Percentiles rank a stretch among this genome's conserved stretches.
phyloP scores from a whole-genome alignment of 768 basidiomycete species.

The Mycena amicta region DNA sequence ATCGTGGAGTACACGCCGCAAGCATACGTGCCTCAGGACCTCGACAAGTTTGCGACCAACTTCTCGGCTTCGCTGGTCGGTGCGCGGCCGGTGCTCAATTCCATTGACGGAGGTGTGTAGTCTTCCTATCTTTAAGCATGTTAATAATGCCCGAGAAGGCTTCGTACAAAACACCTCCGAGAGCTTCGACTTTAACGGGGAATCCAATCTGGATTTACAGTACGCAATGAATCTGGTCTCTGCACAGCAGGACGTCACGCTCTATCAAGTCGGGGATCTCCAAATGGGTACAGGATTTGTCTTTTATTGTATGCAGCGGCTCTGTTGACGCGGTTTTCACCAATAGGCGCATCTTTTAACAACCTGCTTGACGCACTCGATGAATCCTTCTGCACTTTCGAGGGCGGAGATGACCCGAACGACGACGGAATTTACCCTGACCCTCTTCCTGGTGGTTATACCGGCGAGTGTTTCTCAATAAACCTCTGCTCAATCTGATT shows the following conservation, averaged over 20 bases:
- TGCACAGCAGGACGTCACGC: slow-evolving; percentile 39
- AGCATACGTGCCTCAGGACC: slow-evolving; percentile 46
- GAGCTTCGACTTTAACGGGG: slow-evolving; percentile 52
- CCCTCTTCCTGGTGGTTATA: slow-evolving; percentile 32
- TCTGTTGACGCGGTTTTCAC: not conserved
- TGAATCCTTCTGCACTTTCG: slow-evolving; percentile 44
- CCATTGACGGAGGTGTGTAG: slow-evolving; percentile 46
- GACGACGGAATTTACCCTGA: slow-evolving; percentile 41
- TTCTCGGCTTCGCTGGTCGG: slow-evolving; percentile 38
- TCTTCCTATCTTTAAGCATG: not conserved
- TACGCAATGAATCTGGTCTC: slow-evolving; percentile 54
- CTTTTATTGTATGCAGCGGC: not conserved
- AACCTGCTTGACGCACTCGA: slow-evolving; percentile 54
- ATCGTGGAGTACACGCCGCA: slow-evolving; percentile 58
- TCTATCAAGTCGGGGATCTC: slow-evolving; percentile 49
- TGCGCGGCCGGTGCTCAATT: slow-evolving; percentile 30
- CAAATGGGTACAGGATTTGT: slow-evolving; percentile 34
- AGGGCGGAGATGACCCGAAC: slow-evolving; percentile 43
- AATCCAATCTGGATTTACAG: slow-evolving; percentile 60
- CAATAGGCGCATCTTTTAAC: slow-evolving; percentile 49
- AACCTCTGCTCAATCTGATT: not conserved
- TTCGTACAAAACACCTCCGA: slow-evolving; percentile 43
- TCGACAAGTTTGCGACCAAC: slow-evolving; percentile 44
- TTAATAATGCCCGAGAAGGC: too few relatives aligned
- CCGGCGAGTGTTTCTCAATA: slow-evolving; percentile 26